Base-by-base conservation (phyloP, 2,329 filamentous ascomycete species). In the Claviceps purpurea region DNA sequence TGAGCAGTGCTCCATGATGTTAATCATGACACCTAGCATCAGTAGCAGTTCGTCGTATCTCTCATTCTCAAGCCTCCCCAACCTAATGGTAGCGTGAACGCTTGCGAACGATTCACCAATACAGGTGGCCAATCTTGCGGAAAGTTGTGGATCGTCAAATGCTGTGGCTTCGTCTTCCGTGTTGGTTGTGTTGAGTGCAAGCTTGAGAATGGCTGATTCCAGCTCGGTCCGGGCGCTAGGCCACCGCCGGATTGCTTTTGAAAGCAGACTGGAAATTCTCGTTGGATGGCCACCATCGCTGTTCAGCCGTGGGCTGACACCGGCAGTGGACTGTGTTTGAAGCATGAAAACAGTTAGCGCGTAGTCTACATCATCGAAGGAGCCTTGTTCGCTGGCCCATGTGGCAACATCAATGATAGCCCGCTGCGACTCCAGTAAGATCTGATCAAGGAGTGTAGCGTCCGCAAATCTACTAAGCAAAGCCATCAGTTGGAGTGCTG, bases 181-280 rank as follows among this genome's bases (percentile, higher is more conserved):
- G 69, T 95, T 95, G 8, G 89, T 93, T 49, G 90, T 76, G 60
- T 95, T 95, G 56, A 95, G 77, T 39, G 87, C 83, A 4, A 96
- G 75, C 52, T 87, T 70, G 39, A 70, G 56, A 2, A 59, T 58
- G 6, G 62, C 56, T 5, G 60, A 62, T 49, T 66, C 59, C 26
- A 66, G 49, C 18, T 61, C 55, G 1, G 59, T 54, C 8, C 58
- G 59, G 20, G 59, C 57, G 7, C 56, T 58, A 14, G 65, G 61
- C 66, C 68, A 69, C 16, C 56, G 52, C 14, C 58, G 53, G 4
- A 69, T 59, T 40, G 59, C 58, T 34, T 54, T 58, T 42, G 56
- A 58, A 10, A 70, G 59, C n/a, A 68, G 63, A 1, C 55, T 57
- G 8, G 62, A 60, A 30, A 64, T 59, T 44, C 60, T 62, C n/a